Evolutionary conservation across 129 eudicot genomes (phyloP).

Genomic region (Flaveria sonorensis): DNA sequence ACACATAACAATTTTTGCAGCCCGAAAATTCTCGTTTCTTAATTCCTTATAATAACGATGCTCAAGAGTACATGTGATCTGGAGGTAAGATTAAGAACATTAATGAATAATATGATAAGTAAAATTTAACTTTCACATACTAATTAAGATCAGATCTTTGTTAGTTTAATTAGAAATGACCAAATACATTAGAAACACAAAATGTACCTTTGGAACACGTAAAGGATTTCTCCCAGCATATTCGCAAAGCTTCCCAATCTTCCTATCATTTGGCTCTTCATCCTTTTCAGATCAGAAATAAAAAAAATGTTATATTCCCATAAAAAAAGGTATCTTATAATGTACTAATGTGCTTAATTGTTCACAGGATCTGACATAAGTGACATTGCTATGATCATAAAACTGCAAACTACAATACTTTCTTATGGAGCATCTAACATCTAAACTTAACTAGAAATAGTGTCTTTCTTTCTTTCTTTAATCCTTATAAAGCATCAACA

Average conservation of each 20-base stretch:
- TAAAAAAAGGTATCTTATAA: background rate
- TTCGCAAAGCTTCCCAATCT: constrained; percentile 93
- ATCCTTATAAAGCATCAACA: background rate
- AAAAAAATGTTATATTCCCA: constrained; percentile 9
- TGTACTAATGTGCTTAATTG: background rate
- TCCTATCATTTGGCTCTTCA: constrained; percentile 81
- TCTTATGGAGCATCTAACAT: constrained; percentile 4
- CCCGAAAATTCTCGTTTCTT: constrained; percentile 65
- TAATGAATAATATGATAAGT: background rate
- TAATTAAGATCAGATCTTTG: constrained; percentile 1
- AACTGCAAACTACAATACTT: background rate
- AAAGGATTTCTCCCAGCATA: constrained; percentile 95
- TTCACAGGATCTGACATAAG: constrained; percentile 4
- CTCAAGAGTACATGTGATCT: constrained; percentile 87
- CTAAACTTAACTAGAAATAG: constrained; percentile 8
- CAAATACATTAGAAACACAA: constrained; percentile 11
- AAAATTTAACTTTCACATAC: constrained; percentile 4
- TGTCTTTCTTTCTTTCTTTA: background rate
- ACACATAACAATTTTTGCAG: constrained; percentile 71
- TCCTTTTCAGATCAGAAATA: constrained; percentile 50
- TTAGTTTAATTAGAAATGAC: background rate
- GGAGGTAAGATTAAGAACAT: constrained; percentile 32
- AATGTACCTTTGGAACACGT: constrained; percentile 91
- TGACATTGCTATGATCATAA: background rate
- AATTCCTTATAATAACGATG: constrained; percentile 91